Percentiles rank a stretch among this genome's conserved stretches.
Conservation (phyloP, 805 yeast genomes). For the Wickerhamiella azyma region DNA sequence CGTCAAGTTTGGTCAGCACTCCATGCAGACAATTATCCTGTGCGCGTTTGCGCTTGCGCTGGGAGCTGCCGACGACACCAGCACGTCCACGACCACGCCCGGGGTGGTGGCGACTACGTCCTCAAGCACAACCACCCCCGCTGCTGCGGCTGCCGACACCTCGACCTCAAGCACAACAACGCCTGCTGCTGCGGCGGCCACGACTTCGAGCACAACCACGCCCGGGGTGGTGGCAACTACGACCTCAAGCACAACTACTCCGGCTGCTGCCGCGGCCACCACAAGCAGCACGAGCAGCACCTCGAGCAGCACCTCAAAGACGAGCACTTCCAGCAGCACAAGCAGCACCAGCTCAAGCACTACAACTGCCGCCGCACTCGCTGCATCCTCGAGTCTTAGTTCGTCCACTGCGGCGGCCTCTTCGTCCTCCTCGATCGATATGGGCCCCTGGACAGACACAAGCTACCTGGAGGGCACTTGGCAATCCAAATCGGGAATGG, state of each 20-base stretch:
- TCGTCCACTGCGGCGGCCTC: background rate
- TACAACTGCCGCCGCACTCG: background rate
- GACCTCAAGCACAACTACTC: background rate
- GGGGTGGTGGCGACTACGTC: background rate
- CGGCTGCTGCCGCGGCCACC: background rate
- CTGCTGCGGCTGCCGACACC: too few relatives aligned
- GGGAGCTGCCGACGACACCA: background rate
- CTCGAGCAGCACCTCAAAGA: background rate
- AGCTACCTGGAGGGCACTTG: conserved; percentile 67
- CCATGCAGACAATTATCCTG: conserved; percentile 3
- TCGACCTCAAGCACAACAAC: too few relatives aligned
- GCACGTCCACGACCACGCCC: conserved; percentile 9
- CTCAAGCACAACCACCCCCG: background rate
- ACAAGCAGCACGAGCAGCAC: background rate
- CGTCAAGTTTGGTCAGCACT: conserved; percentile 1
- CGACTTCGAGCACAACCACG: conserved; percentile 10
- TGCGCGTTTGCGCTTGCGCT: conserved; percentile 2
- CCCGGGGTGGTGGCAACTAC: background rate
- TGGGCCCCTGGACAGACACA: conserved; percentile 20
- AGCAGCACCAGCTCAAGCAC: background rate
- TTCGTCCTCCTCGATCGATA: background rate
- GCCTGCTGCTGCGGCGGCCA: conserved; percentile 2
- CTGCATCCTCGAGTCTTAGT: background rate
- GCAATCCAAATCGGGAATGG: conserved; percentile 87
- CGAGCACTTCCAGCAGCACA: background rate